Evolutionary conservation across 2,329 filamentous ascomycete genomes (phyloP), one percentile per base, ranked within the genome.

Genomic region (Ascochyta lentis): DNA sequence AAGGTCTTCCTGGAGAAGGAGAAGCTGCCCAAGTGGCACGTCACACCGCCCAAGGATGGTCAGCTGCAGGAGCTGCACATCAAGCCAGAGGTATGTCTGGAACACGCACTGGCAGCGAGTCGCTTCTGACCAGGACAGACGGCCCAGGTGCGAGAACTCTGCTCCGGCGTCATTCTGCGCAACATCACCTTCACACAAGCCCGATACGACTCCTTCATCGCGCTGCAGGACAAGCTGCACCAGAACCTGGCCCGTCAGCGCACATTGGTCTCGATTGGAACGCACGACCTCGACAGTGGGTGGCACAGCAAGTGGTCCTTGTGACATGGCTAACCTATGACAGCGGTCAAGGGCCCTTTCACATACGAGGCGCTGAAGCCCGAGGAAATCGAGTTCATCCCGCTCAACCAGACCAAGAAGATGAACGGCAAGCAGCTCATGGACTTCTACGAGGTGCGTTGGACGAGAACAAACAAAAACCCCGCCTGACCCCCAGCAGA

Each of bases 141-240:
- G 29, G 83, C 83, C 54, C 85, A 88, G 76, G 88, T 99, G 66
- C 87, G 95, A 45, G 94, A 93, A 37, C 91, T 95, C 64, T 90
- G 96, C 62, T 91, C 94, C 15, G 92, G 90, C 59, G 92, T 94
- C 43, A 90, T 99, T 63, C 81, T 99, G 60, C 88, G 95, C 65
- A 91, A 92, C 74, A 85, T 99, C 81, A 92, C 88, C 71, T 98
- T 99, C 83, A 93, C 91, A 67, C 84, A 95, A 80, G 91, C 89
- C 65, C 85, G 90, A 64, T 99, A 99, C 77, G 91, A 96, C 67
- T 97, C 92, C 71, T 99, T 99, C 89, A 99, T 99, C 74, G 86
- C 89, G 53, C 84, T 99, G 43, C 95, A 99, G 80, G 96, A 99
- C 80, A 99, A 99, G 81, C 86, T 99, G 43, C 95, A 99, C 80